Evolutionary conservation across 169 alveolate species (phyloP), one percentile per base, ranked within the genome.

Genomic region (Plasmodium berghei): DNA sequence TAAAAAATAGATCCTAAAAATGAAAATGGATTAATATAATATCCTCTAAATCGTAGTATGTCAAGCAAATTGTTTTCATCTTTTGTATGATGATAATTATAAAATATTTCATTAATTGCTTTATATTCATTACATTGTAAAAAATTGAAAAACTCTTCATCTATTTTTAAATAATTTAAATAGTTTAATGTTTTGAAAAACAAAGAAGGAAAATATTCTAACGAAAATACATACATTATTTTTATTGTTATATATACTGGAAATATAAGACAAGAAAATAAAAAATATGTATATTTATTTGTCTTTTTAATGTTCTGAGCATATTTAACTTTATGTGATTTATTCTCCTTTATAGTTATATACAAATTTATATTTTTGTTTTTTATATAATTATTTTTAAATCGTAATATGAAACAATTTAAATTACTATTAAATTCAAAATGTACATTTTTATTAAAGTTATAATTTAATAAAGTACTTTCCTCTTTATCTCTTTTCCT

Each of bases 11-110:
- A 46, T 1, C 90, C 90, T 18, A 83, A 62, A 10, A 83, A 69
- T 28, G 90, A 83, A 83, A 83, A 83, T 20, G 90, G 90, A 16
- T 83, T 83, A 12, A 83, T 45, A 46, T 66, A 46, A 61, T 46
- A 42, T 6, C 90, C 86, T 45, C 49, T 54, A 69, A 66, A 83
- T 49, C 69, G 26, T 64, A 77, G 18, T 22, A 77, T 26, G n/a
- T 83, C 67, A 61, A 83, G 42, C 24, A 70, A 5, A 14, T 40
- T 26, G 34, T 58, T 42, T 45, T 18, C 9, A 28, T 12, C 42
- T 22, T 83, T 55, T 14, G 9, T 14, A 16, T 42, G 4, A 5
- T 52, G 34, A 24, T 9, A 22, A 56, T 66, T 83, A 67, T 56
- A 42, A 62, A 83, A 67, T 16, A 83, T 20, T n/a, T 49, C 34